These are phyloP conservation scores for Cladophialophora psammophila DNA, from an alignment of 2,329 filamentous ascomycete species.

Conservation along the genomic window DNA sequence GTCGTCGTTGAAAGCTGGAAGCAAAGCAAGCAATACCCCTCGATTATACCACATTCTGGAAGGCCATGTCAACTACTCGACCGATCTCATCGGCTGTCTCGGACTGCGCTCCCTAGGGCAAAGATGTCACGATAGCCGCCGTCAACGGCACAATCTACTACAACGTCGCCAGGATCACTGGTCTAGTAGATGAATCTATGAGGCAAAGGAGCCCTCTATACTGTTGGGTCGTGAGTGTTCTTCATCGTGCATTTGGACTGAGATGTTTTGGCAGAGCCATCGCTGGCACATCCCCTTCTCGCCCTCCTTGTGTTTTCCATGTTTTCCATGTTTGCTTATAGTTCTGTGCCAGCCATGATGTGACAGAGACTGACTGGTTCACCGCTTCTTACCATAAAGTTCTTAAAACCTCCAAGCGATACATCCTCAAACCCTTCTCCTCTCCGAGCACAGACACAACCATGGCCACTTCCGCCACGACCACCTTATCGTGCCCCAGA, in stretches of 20 bases:
- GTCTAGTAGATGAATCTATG: background rate
- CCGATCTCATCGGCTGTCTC: background rate
- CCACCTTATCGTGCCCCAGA: too few species aligned
- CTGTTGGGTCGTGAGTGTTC: background rate
- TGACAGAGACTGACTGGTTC: too few species aligned
- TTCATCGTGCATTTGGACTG: background rate
- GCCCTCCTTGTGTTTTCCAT: too few species aligned
- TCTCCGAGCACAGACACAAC: too few species aligned
- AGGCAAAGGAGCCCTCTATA: background rate
- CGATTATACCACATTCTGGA: background rate
- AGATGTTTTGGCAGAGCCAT: background rate
- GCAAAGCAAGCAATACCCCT: too few species aligned
- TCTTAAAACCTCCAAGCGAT: too few species aligned
- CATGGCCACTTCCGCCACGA: too few species aligned
- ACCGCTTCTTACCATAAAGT: too few species aligned
- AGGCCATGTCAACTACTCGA: background rate
- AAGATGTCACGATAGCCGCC: background rate
- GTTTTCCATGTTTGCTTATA: too few species aligned
- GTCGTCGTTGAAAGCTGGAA: too few species aligned
- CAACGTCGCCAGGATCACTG: background rate
- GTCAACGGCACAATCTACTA: background rate
- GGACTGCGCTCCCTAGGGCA: background rate
- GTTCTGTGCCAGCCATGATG: too few species aligned
- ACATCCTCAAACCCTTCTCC: too few species aligned
- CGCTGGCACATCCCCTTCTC: background rate